phyloP scores from a whole-genome alignment of 768 basidiomycete genomes.

The Hortiboletus flavorubellus region DNA sequence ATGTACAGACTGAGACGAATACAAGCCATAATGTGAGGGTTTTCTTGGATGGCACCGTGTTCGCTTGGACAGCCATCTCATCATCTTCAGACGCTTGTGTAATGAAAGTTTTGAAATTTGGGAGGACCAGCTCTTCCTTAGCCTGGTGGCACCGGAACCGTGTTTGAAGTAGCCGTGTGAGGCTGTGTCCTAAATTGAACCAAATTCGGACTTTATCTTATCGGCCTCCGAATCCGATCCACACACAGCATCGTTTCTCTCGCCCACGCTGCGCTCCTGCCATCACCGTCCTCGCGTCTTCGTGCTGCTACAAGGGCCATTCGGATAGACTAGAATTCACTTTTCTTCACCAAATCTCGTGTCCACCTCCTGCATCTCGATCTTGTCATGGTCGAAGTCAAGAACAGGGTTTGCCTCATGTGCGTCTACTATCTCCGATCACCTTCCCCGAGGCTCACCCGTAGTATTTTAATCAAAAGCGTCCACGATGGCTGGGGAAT shows the following conservation, averaged over 20 bases:
- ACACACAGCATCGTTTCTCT: not conserved
- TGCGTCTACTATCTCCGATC: conserved; percentile 33
- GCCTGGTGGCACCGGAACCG: too few species aligned
- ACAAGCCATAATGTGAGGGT: too few species aligned
- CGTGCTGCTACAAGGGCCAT: conserved; percentile 1
- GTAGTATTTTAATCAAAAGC: conserved; percentile 33
- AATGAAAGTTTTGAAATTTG: too few species aligned
- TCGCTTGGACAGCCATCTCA: too few species aligned
- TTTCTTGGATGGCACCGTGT: too few species aligned
- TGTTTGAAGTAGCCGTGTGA: too few species aligned
- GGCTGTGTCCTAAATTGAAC: too few species aligned
- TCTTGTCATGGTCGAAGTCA: conserved; percentile 48
- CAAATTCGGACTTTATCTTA: conserved; percentile 3
- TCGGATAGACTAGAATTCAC: conserved; percentile 1
- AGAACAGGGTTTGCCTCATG: conserved; percentile 93
- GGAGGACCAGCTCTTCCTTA: too few species aligned
- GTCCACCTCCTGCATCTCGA: not conserved
- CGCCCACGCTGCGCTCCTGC: not conserved
- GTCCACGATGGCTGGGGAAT: conserved; percentile 98
- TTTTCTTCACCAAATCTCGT: not conserved
- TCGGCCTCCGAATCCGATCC: not conserved
- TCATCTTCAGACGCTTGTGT: too few species aligned
- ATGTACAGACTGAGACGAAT: too few species aligned
- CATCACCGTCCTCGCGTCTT: conserved; percentile 5
- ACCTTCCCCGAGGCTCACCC: not conserved